These are phyloP conservation scores for Tulasnella sp. DNA, from an alignment of 768 basidiomycete species.

Conservation along the genomic window DNA sequence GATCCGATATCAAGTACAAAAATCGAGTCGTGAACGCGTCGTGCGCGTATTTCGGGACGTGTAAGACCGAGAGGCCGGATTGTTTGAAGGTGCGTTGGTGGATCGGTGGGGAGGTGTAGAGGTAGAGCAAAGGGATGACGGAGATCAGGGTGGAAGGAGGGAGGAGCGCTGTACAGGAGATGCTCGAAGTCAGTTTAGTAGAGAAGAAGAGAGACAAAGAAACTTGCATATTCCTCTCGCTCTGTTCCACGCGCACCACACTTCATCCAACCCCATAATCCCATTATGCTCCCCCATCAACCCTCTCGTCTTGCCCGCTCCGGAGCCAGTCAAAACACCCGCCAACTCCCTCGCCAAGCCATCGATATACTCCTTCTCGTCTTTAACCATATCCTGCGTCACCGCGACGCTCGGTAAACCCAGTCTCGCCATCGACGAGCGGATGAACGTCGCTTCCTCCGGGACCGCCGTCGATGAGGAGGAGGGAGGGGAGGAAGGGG, in stretches of 20 bases:
- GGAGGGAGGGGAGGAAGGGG: slow-evolving; percentile 4
- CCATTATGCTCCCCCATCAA: slow-evolving; percentile 65
- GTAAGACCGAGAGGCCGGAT: slow-evolving; percentile 65
- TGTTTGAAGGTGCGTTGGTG: slow-evolving; percentile 46
- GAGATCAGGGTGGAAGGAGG: slow-evolving; percentile 80
- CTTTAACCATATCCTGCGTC: slow-evolving; percentile 77
- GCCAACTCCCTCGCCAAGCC: slow-evolving; percentile 77
- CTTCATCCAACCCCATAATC: slow-evolving; percentile 79
- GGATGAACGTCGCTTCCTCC: slow-evolving; percentile 78
- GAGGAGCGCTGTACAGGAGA: slow-evolving; percentile 57
- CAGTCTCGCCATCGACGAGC: slow-evolving; percentile 78
- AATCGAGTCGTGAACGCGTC: slow-evolving; percentile 60
- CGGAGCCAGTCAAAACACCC: slow-evolving; percentile 45
- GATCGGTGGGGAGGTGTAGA: slow-evolving; percentile 57
- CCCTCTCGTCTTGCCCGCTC: slow-evolving; percentile 27
- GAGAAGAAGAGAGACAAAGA: not conserved
- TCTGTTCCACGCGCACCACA: slow-evolving; percentile 93
- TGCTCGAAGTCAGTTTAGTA: not conserved
- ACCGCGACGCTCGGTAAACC: slow-evolving; percentile 75
- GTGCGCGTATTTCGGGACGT: slow-evolving; percentile 66
- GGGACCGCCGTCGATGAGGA: slow-evolving; percentile 14
- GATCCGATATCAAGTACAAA: slow-evolving; percentile 24
- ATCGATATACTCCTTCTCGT: slow-evolving; percentile 68
- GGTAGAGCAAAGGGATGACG: slow-evolving; percentile 54
- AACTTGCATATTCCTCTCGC: slow-evolving; percentile 77